A percentile compares a stretch with the other conserved stretches of the same genome.
Conservation (phyloP, 495 filamentous ascomycete species). For the Acidiella bohemica region DNA sequence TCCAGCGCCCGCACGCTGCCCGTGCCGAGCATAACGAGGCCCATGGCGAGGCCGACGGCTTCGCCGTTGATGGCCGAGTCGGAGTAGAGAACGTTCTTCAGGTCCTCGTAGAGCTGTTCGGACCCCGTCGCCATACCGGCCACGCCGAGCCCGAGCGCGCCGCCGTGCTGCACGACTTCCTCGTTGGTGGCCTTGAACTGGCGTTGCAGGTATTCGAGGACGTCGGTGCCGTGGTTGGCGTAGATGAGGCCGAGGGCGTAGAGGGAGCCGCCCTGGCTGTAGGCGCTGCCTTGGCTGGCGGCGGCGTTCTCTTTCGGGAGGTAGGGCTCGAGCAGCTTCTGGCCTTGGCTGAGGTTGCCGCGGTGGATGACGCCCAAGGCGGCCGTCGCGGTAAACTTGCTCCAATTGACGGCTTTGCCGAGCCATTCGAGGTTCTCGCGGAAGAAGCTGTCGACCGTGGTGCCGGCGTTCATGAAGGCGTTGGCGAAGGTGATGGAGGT, state of each 20-base stretch:
- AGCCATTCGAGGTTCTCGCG: conserved; percentile 96
- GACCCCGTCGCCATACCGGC: conserved; percentile 95
- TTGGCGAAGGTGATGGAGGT: conserved; percentile 93
- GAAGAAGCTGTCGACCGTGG: conserved; percentile 94
- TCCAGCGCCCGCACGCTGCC: conserved; percentile 81
- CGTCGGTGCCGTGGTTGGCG: conserved; percentile 90
- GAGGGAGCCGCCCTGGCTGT: conserved; percentile 88
- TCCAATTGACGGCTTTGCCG: conserved; percentile 98
- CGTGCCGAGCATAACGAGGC: conserved; percentile 91
- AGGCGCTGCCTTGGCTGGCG: conserved; percentile 55
- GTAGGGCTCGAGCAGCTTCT: conserved; percentile 88
- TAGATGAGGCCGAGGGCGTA: conserved; percentile 96
- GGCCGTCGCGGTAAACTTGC: conserved; percentile 96
- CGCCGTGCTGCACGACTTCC: conserved; percentile 95
- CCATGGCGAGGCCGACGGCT: conserved; percentile 89
- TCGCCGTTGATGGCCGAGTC: conserved; percentile 96
- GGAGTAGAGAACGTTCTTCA: conserved; percentile 72
- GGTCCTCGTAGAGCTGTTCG: conserved; percentile 78
- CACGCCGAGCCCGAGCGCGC: conserved; percentile 86
- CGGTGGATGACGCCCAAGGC: conserved; percentile 93
- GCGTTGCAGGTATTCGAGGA: conserved; percentile 72
- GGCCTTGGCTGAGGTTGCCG: conserved; percentile 82
- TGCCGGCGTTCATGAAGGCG: conserved; percentile 99
- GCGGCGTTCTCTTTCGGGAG: conserved; percentile 63
- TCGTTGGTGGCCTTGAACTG: conserved; percentile 79